Base-by-base conservation (phyloP, 2,329 filamentous ascomycete genomes). In the Pezicula radicicola region DNA sequence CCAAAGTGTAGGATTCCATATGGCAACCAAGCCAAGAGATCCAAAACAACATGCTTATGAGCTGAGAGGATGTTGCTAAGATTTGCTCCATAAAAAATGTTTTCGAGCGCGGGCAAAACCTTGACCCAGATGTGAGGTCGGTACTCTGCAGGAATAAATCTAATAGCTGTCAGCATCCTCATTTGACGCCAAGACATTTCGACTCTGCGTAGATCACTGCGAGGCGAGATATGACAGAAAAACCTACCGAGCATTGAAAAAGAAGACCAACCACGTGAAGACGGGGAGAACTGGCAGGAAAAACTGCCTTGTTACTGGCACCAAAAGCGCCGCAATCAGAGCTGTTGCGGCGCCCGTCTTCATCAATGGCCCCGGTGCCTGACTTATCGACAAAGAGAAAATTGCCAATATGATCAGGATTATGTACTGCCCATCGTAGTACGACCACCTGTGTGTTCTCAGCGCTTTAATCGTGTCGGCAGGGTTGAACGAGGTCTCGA, bases 101-200 rank as follows among this genome's bases (percentile, higher is more conserved):
- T 97, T 73, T 97, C 93, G 58, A 97, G 82, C 16, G 93, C 91
- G 4, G 93, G 93, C 35, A 97, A 81, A 27, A 97, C 91, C 65
- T 92, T 91, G 60, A 97, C 93, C 89, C 91, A 96, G 64, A 97
- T 97, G 56, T 91, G 88, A 54, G 92, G 92, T 60, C 93, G 85
- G 75, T 91, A 94, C 66, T 93, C 88, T 60, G 85, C 82, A 36
- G 91, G 88, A 62, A 97, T 92, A 73, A 96, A 97, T 66, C 91
- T 96, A 65, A 49, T 41, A n/a, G 25, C 25, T 25, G 36, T 45
- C n/a, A 45, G 42, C 13, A 16, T 21, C 15, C 18, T 12, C 6
- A 47, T 25, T 21, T 37, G 25, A 19, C 50, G 33, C 48, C 18
- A 15, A 25, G 46, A 35, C 2, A 25, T n/a, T 28, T 16, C 21